Conservation (phyloP, 2,329 filamentous ascomycete genomes). For the Sporothrix globosa region DNA sequence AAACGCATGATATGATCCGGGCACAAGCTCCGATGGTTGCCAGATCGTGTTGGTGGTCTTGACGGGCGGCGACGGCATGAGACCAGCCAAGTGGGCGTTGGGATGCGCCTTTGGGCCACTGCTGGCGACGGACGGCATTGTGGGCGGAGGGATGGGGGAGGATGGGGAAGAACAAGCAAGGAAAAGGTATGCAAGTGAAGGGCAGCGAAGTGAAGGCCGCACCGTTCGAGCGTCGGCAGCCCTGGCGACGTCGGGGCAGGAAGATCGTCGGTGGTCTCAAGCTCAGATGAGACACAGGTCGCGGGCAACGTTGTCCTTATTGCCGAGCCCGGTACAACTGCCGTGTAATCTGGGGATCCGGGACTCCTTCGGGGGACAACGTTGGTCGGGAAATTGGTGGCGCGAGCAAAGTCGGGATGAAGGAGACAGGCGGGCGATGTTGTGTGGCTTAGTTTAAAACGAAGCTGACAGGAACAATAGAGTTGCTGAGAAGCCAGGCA, state of each 20-base stretch:
- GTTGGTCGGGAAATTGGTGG: background rate
- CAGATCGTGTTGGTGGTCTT: background rate
- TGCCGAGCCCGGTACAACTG: background rate
- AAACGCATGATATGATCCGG: background rate
- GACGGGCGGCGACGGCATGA: background rate
- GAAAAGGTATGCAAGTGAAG: background rate
- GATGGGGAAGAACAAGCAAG: background rate
- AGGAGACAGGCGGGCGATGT: background rate
- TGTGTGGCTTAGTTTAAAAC: background rate
- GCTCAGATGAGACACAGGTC: background rate
- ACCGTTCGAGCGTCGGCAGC: background rate
- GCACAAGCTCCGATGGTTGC: background rate
- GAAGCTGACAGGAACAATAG: background rate
- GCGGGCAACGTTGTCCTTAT: background rate
- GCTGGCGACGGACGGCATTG: conserved; percentile 18
- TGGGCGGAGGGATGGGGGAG: background rate
- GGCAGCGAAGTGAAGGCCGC: background rate
- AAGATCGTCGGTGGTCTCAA: background rate
- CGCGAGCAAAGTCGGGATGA: background rate
- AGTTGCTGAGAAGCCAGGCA: background rate
- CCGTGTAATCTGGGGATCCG: background rate
- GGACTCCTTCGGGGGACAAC: no score
- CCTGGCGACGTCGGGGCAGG: background rate
- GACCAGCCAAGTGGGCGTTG: conserved; percentile 20
- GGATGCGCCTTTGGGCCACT: conserved; percentile 10